Percentiles rank a stretch among this genome's conserved stretches.
Evolutionary conservation across 2,329 filamentous ascomycete species (phyloP).

Genomic region (Aspergillus tamarii): DNA sequence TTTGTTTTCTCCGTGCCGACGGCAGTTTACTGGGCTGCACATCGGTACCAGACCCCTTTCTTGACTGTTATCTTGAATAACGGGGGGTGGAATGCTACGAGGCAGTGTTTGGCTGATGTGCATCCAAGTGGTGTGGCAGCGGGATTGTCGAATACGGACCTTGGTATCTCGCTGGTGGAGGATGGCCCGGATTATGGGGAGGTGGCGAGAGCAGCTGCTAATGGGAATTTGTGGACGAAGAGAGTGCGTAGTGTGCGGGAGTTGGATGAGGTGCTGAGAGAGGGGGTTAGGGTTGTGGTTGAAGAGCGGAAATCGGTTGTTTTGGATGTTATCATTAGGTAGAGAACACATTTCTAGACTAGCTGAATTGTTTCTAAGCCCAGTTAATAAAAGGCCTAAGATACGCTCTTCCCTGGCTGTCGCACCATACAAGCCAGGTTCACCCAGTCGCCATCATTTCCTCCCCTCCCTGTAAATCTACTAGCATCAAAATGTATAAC

Average conservation of each 20-base stretch:
- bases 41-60: slow-evolving; percentile 65
- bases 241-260: slow-evolving; percentile 18
- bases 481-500: neutral
- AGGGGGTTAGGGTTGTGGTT: slow-evolving; percentile 11
- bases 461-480: neutral
- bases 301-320: slow-evolving; percentile 12
- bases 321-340: slow-evolving; percentile 24
- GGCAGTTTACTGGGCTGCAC: slow-evolving; percentile 68
- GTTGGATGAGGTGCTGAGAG: slow-evolving; percentile 19
- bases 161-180: slow-evolving; percentile 25
- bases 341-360: neutral
- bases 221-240: slow-evolving; percentile 25
- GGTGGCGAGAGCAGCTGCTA: slow-evolving; percentile 25
- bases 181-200: slow-evolving; percentile 26
- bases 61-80: slow-evolving; percentile 70
- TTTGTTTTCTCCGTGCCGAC: slow-evolving; percentile 67
- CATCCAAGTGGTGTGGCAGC: slow-evolving; percentile 23
- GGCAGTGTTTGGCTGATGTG: slow-evolving; percentile 24
- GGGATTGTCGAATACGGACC: slow-evolving; percentile 17
- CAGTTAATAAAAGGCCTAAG: too few species aligned
- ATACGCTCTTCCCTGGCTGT: neutral
- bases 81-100: slow-evolving; percentile 60
- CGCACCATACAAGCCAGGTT: neutral
- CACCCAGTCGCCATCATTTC: neutral
- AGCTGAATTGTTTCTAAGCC: too few species aligned